These are phyloP conservation scores for Botrytis paeoniae DNA, from an alignment of 2,329 filamentous ascomycete species.

Conservation along the genomic window DNA sequence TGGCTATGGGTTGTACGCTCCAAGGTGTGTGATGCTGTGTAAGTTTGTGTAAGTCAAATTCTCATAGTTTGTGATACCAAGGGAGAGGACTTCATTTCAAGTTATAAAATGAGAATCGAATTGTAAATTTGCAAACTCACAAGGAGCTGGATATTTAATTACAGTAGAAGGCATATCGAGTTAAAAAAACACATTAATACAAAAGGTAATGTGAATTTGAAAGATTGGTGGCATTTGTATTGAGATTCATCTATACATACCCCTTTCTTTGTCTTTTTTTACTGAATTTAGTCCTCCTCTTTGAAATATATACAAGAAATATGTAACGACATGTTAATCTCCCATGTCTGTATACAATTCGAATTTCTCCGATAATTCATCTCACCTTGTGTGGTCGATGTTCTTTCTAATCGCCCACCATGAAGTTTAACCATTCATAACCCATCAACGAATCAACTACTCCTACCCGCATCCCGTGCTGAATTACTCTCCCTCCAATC, in stretches of 20 bases:
- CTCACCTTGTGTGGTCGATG: not conserved
- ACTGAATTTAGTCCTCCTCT: not conserved
- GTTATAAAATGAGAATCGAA: not conserved
- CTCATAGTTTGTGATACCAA: not conserved
- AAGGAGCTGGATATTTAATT: not conserved
- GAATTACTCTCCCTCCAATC: not conserved
- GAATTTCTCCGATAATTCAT: not conserved
- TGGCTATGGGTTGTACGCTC: not conserved
- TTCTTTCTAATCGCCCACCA: not conserved
- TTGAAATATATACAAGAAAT: conserved; percentile 9
- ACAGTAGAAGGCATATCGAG: not conserved
- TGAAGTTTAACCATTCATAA: not conserved
- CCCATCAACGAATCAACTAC: not conserved
- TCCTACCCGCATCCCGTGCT: not conserved
- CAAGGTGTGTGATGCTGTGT: not conserved
- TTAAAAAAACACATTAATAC: not conserved
- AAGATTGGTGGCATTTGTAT: not conserved
- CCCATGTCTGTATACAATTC: not conserved
- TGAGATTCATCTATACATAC: not conserved
- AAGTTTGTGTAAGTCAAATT: not conserved
- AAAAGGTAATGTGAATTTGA: not conserved
- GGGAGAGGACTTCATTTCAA: not conserved
- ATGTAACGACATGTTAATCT: not conserved
- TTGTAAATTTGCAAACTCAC: not conserved
- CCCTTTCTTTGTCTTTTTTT: not conserved